A percentile compares a stretch with the other conserved stretches of the same genome.
Evolutionary conservation across 805 yeast genomes (phyloP).

Genomic region (Ogataea pini): DNA sequence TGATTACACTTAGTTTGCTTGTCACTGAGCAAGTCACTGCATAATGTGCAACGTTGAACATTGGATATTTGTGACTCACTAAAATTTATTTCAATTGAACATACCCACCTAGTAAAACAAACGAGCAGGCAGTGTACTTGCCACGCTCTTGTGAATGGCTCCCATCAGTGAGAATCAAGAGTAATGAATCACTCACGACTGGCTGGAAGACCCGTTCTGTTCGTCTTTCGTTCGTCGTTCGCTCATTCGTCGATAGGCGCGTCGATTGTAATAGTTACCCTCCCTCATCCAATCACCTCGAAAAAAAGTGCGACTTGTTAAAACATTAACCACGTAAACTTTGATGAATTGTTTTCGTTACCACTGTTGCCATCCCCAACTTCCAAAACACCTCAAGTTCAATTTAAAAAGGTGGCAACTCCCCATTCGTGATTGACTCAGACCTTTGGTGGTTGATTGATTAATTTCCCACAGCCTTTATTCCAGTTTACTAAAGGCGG

Average conservation of each 20-base stretch:
- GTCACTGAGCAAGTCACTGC: no score
- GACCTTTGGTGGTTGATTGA: conserved; percentile 6
- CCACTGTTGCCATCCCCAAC: background rate
- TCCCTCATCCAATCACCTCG: background rate
- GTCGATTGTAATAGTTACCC: background rate
- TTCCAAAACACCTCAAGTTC: background rate
- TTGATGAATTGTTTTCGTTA: background rate
- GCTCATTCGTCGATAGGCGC: background rate
- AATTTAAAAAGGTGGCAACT: background rate
- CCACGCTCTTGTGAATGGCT: no score
- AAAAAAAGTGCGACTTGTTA: conserved; percentile 6
- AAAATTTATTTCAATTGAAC: no score
- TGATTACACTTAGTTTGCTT: no score
- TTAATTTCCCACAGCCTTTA: background rate
- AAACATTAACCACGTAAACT: conserved; percentile 5
- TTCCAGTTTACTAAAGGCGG: background rate
- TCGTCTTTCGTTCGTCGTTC: no score
- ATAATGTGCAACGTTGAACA: no score
- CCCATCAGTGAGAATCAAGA: no score
- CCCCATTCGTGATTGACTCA: background rate
- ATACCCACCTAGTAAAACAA: no score
- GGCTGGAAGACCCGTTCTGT: no score
- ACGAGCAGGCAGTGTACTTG: no score
- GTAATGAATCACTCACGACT: no score
- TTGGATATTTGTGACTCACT: no score